These are phyloP conservation scores for Fusarium sp. DNA, from an alignment of 2,329 filamentous ascomycete genomes.

Conservation along the genomic window DNA sequence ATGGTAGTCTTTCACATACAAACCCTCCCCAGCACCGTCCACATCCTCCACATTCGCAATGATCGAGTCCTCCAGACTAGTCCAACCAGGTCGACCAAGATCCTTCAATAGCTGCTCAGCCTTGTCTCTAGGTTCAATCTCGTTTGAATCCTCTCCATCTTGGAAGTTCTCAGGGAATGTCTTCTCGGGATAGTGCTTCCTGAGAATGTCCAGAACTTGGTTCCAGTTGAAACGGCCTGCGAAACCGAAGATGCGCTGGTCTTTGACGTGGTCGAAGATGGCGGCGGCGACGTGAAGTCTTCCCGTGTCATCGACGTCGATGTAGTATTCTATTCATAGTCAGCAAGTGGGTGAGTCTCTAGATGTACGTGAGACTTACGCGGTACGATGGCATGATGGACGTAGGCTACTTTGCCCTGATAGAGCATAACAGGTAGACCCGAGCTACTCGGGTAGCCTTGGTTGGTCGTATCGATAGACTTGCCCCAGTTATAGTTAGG, in stretches of 20 bases:
- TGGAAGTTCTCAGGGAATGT: constrained; percentile 43
- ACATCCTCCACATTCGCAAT: background rate
- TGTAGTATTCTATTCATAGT: constrained; percentile 53
- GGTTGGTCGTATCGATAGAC: constrained; percentile 33
- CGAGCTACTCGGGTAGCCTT: constrained; percentile 42
- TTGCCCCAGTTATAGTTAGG: constrained; percentile 47
- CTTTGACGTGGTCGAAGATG: constrained; percentile 57
- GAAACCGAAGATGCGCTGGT: constrained; percentile 66
- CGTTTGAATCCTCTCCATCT: constrained; percentile 17
- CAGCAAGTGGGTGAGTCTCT: too few species aligned
- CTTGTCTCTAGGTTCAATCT: constrained; percentile 24
- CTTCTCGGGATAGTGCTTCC: constrained; percentile 36
- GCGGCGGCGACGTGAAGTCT: constrained; percentile 64
- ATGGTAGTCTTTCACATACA: background rate
- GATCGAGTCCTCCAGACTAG: constrained; percentile 21
- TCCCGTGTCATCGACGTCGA: constrained; percentile 62
- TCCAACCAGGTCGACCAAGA: constrained; percentile 29
- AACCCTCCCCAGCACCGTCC: background rate
- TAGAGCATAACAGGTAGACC: constrained; percentile 36
- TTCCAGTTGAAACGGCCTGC: constrained; percentile 61
- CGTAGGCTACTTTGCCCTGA: constrained; percentile 21
- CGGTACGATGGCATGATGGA: background rate
- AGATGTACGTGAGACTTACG: constrained; percentile 16
- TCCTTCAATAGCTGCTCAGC: constrained; percentile 24
- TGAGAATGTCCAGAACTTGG: constrained; percentile 50